Conservation (phyloP, 192 early-diverging fungal species). For the Coemansia sp. region DNA sequence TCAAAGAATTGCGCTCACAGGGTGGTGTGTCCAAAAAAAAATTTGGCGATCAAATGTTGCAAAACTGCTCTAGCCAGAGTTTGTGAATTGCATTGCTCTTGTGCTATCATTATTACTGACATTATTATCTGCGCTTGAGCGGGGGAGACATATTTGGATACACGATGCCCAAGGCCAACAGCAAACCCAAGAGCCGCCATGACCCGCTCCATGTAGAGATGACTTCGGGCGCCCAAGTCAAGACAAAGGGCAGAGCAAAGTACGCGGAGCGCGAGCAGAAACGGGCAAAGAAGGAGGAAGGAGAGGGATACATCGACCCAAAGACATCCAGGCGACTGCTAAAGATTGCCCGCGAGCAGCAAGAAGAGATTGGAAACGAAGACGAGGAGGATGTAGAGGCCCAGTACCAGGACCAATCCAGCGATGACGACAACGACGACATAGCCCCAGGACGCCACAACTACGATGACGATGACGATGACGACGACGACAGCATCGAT, state of each 20-base stretch:
- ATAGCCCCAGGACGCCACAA: neutral
- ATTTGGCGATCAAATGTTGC: no score
- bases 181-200: slow-evolving; percentile 60
- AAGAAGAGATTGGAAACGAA: slow-evolving; percentile 76
- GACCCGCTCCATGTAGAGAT: slow-evolving; percentile 85
- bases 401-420: slow-evolving; percentile 22
- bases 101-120: no score
- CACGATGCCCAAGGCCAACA: slow-evolving; percentile 33
- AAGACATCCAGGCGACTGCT: slow-evolving; percentile 90
- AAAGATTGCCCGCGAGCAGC: slow-evolving; percentile 84
- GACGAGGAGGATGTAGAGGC: slow-evolving; percentile 43
- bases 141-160: neutral
- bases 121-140: neutral
- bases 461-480: slow-evolving; percentile 6
- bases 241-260: slow-evolving; percentile 57
- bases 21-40: no score
- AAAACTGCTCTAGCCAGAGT: neutral
- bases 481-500: slow-evolving; percentile 30
- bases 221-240: slow-evolving; percentile 58
- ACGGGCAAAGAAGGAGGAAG: slow-evolving; percentile 53
- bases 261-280: slow-evolving; percentile 59
- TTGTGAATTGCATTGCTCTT: neutral
- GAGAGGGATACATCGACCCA: slow-evolving; percentile 65
- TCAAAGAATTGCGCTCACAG: no score
- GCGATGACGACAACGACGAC: slow-evolving; percentile 19